Evolutionary conservation across 106 monocot species (phyloP), one percentile per base, ranked within the genome.

Genomic region (Vanilla planifolia): DNA sequence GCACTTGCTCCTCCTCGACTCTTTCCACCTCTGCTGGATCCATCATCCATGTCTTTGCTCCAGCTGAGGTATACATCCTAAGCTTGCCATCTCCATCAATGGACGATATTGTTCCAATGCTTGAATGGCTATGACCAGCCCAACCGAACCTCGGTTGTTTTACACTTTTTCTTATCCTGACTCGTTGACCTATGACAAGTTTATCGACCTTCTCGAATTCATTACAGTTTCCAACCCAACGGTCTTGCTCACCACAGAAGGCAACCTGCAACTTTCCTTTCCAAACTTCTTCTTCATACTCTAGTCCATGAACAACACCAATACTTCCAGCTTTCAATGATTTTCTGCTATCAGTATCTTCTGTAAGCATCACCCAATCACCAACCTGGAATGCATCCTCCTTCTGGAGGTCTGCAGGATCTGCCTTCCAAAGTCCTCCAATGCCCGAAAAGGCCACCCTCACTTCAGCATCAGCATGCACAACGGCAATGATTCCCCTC

Each of bases 121-220:
- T 92, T 0, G 57, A 55, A 65, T 92, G 84, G 62, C 59, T 80
- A 43, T 92, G 98, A 44, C 88, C 85, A 0, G 98, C 88, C 98
- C 98, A 98, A 33, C 98, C 98, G 67, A 98, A 98, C 46, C 92
- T 78, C 25, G 98, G 98, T 29, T 88, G 98, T 51, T 79, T 88
- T 43, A 98, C 79, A 52, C 41, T 16, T 48, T 33, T 55, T 75
- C 75, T 98, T 35, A 98, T 73, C 65, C 77, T 81, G 25, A 98
- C 88, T 48, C 66, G 59, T 37, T 88, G 82, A 8, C 92, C 98
- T 0, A 71, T 73, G n/a, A 65, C 50, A 66, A 92, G 75, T 66
- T 32, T 79, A 36, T 55, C 65, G 6, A 62, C 72, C 51, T 60
- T 73, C 55, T 88, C 88, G 15, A 98, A 77, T n/a, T 92, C 74